Evolutionary conservation across 139 green algal genomes (phyloP).

Genomic region (Deuterostichococcus epilithicus): DNA sequence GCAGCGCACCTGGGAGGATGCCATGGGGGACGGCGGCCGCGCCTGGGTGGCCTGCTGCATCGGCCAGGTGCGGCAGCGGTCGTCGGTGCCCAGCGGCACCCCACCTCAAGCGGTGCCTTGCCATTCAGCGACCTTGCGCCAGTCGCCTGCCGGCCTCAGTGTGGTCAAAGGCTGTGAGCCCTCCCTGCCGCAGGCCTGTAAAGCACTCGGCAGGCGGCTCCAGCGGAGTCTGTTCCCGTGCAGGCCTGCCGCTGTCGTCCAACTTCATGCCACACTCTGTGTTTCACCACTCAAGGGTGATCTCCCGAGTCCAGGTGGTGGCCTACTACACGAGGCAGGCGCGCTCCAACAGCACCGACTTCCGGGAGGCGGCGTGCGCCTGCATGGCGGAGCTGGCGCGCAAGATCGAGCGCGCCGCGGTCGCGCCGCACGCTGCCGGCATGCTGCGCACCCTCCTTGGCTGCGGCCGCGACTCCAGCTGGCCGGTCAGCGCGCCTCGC

Average conservation of each 20-base stretch:
- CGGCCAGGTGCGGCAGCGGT: conserved; percentile 20
- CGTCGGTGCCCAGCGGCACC: neutral
- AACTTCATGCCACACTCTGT: neutral
- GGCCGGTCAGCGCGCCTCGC: conserved; percentile 88
- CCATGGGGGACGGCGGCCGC: conserved; percentile 63
- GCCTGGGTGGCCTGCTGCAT: conserved; percentile 46
- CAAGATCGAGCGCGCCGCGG: conserved; percentile 68
- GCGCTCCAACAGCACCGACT: conserved; percentile 80
- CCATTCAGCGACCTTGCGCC: no score
- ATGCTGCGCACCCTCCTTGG: conserved; percentile 66
- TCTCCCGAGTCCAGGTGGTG: conserved; percentile 45
- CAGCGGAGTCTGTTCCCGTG: no score
- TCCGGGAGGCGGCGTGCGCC: conserved; percentile 84
- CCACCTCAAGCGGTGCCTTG: no score
- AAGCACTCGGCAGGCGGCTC: no score
- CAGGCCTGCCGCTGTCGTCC: no score
- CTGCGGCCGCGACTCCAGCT: conserved; percentile 80
- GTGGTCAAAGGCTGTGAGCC: no score
- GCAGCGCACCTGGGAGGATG: conserved; percentile 77
- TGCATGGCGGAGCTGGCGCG: conserved; percentile 89
- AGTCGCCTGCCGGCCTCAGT: no score
- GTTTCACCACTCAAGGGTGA: neutral
- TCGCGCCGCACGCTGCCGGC: conserved; percentile 57
- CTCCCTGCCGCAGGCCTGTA: no score
- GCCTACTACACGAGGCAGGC: conserved; percentile 71